These are phyloP conservation scores for Collariella sp. DNA, from an alignment of 495 filamentous ascomycete species.

Conservation along the genomic window DNA sequence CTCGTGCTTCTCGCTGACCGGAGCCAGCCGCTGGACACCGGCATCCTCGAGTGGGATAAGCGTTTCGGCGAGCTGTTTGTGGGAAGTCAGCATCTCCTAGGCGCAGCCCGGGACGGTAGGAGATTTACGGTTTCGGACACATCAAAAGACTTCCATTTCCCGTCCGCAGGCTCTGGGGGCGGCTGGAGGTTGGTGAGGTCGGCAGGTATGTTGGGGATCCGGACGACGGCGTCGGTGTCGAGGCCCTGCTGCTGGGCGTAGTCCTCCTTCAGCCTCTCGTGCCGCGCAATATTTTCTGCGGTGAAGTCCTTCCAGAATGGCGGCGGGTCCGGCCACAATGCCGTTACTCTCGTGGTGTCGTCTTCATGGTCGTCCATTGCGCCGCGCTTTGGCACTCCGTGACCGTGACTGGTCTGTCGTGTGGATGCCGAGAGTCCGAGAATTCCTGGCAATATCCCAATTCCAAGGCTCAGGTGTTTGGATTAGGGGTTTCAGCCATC, in stretches of 20 bases:
- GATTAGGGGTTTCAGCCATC: not conserved
- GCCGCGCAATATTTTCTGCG: constrained; percentile 58
- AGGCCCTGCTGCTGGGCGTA: constrained; percentile 33
- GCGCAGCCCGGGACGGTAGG: not conserved
- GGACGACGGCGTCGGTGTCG: constrained; percentile 18
- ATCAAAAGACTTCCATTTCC: constrained; percentile 66
- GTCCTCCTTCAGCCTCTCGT: constrained; percentile 44
- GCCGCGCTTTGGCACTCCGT: not conserved
- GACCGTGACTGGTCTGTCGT: no score
- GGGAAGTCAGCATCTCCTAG: not conserved
- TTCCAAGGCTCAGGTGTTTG: not conserved
- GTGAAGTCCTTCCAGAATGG: constrained; percentile 89
- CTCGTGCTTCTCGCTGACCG: constrained; percentile 32
- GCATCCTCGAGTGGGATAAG: constrained; percentile 60
- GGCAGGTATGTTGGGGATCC: constrained; percentile 52
- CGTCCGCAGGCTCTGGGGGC: constrained; percentile 62
- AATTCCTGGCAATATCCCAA: not conserved
- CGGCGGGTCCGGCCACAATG: constrained; percentile 68
- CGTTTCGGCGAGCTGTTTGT: constrained; percentile 47
- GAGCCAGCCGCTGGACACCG: constrained; percentile 62
- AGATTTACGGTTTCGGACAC: constrained; percentile 51
- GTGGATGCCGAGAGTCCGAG: no score
- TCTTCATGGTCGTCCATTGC: constrained; percentile 32
- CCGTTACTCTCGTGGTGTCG: constrained; percentile 30
- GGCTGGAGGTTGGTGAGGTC: constrained; percentile 76